Base-by-base conservation (phyloP, 1,139 yeast species). In the Sporopachydermia cereana region DNA sequence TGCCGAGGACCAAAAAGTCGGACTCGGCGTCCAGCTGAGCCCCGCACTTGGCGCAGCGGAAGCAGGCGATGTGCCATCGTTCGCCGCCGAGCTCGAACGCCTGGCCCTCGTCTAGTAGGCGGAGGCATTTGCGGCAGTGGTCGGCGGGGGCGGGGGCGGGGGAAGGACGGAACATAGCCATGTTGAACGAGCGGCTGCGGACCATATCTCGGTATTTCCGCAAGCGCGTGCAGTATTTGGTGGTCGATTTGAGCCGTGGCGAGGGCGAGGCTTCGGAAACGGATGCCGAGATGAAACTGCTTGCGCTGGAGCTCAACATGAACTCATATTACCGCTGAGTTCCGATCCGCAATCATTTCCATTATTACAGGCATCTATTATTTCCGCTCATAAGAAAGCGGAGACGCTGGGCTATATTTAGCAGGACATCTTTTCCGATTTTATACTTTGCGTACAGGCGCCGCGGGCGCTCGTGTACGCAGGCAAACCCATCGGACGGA, bases 11-110 rank as follows among this genome's bases (percentile, higher is more conserved):
- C 45, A 91, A 68, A 60, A 93, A 84, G 60, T 88, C 88, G 36
- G 94, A 82, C 58, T 88, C 83, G 53, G 95, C 84, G 25, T 94
- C 95, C 48, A 91, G 67, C 42, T 80, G 74, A 51, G 76, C 72
- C 41, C 74, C 71, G 62, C 98, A 91, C 54, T 83, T 82, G 48
- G 93, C 82, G 63, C 98, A 91, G 46, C 79, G 74, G 64, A 91
- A 93, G 54, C 97, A 91, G 51, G 82, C 77, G 47, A 86, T 84
- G 60, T 91, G 98, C 98, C 98, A 91, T 53, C 95, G 76, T 59
- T 86, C 91, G 45, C 84, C 94, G 23, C 96, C 95, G 46, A 82
- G 61, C 57, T 83, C 91, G 56, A 82, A 83, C 3, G 91, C 91
- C 54, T 83, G 91, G 21, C 89, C 91, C 51, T 80, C 85, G 39